phyloP scores from a whole-genome alignment of 2,329 filamentous ascomycete genomes.

The Immersiporthe knoxdaviesiana region DNA sequence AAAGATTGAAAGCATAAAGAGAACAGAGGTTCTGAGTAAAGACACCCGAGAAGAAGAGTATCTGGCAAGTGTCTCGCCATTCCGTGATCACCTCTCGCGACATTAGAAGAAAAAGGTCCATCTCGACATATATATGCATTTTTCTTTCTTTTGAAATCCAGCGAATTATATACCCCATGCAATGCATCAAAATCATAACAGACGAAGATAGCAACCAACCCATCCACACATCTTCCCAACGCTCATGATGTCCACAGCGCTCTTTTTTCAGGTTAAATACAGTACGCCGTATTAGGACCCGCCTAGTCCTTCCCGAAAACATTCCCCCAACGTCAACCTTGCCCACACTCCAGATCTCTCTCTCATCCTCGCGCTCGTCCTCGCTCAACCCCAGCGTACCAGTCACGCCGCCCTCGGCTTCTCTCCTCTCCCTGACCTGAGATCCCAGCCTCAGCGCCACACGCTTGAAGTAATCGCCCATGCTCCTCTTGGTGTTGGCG shows the following conservation, averaged over 20 bases:
- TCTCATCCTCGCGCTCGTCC: constrained; percentile 93
- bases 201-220: constrained; percentile 18
- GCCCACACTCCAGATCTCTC: constrained; percentile 93
- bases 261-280: neutral
- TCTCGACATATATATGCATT: too few relatives aligned
- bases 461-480: constrained; percentile 96
- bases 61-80: neutral
- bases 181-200: constrained; percentile 14
- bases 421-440: constrained; percentile 85
- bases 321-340: constrained; percentile 77
- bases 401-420: constrained; percentile 87
- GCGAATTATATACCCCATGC: constrained; percentile 6
- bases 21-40: neutral
- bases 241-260: neutral
- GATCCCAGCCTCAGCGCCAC: constrained; percentile 82
- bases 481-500: constrained; percentile 78
- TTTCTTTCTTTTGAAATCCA: neutral
- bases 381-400: constrained; percentile 77
- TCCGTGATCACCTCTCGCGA: neutral
- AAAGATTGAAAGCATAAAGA: neutral
- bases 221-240: neutral
- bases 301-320: constrained; percentile 48
- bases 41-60: neutral
- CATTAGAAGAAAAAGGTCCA: too few relatives aligned
- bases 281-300: constrained; percentile 20